Percentiles rank a stretch among this genome's conserved stretches.
Evolutionary conservation across 768 basidiomycete species (phyloP).

Genomic region (Ramaria sp.): DNA sequence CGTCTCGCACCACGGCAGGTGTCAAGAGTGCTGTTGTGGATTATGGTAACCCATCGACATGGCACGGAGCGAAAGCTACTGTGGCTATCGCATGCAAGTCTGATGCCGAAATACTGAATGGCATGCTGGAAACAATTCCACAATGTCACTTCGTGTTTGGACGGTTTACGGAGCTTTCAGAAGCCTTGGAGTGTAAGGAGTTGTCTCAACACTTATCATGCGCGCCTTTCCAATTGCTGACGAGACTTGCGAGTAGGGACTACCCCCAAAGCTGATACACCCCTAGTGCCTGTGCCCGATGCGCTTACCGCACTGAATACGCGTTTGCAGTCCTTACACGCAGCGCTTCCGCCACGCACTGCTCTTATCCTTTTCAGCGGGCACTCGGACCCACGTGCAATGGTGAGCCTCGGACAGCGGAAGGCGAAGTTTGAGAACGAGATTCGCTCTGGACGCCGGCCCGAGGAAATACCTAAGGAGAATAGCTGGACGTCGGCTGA

Average conservation of each 20-base stretch:
- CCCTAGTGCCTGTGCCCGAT: slow-evolving; percentile 9
- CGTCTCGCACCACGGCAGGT: slow-evolving; percentile 23
- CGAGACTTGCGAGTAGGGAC: background rate
- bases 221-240: background rate
- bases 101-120: slow-evolving; percentile 74
- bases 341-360: slow-evolving; percentile 62
- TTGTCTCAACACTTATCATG: background rate
- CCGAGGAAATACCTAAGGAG: slow-evolving; percentile 43
- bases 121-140: slow-evolving; percentile 43
- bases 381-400: slow-evolving; percentile 75
- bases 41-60: slow-evolving; percentile 69
- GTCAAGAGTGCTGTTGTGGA: slow-evolving; percentile 67
- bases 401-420: slow-evolving; percentile 61
- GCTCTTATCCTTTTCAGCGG: slow-evolving; percentile 82
- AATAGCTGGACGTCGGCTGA: slow-evolving; percentile 70
- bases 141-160: slow-evolving; percentile 79
- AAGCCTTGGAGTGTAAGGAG: slow-evolving; percentile 66
- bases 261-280: background rate
- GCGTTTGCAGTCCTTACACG: slow-evolving; percentile 52
- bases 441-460: slow-evolving; percentile 31
- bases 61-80: slow-evolving; percentile 79
- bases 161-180: slow-evolving; percentile 73
- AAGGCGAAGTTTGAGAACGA: slow-evolving; percentile 65
- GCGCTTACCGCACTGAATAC: slow-evolving; percentile 42
- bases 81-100: slow-evolving; percentile 62